These are phyloP conservation scores for Puya raimondii DNA, from an alignment of 176 grass and related monocot genomes.

Conservation along the genomic window DNA sequence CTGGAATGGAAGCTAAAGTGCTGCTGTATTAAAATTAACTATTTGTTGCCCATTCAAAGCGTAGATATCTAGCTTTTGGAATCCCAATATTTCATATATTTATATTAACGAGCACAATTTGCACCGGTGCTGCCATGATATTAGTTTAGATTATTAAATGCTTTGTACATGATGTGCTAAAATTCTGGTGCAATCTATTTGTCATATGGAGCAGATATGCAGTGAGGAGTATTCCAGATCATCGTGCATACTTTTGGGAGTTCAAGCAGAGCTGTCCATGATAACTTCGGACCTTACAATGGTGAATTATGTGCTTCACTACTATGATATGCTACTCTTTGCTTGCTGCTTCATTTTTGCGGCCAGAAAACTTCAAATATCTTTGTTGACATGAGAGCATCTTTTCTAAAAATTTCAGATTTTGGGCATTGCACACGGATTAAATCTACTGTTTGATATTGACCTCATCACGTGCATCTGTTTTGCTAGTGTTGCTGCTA, in stretches of 20 bases:
- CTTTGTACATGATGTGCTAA: neutral
- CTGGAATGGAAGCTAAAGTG: too few species aligned
- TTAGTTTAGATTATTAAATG: neutral
- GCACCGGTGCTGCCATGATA: too few species aligned
- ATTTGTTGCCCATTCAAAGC: too few species aligned
- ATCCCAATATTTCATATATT: too few species aligned
- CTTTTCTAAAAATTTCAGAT: conserved; percentile 62
- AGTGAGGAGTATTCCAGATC: conserved; percentile 64
- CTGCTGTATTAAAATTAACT: too few species aligned
- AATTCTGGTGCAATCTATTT: neutral
- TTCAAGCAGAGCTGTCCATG: conserved; percentile 78
- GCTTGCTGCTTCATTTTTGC: neutral
- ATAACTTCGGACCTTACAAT: conserved; percentile 71
- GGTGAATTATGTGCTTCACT: conserved; percentile 37
- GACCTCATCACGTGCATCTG: conserved; percentile 67
- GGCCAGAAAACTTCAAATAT: neutral
- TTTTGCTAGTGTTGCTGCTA: conserved; percentile 51
- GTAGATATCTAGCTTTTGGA: too few species aligned
- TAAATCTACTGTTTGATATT: conserved; percentile 68
- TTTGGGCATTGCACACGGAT: conserved; percentile 81
- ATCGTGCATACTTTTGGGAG: conserved; percentile 63
- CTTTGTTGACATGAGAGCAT: neutral
- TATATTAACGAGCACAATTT: too few species aligned
- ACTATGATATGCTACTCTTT: conserved; percentile 6
- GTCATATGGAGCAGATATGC: conserved; percentile 48